These are phyloP conservation scores for Inosperma sp. DNA, from an alignment of 768 basidiomycete genomes.

Conservation along the genomic window DNA sequence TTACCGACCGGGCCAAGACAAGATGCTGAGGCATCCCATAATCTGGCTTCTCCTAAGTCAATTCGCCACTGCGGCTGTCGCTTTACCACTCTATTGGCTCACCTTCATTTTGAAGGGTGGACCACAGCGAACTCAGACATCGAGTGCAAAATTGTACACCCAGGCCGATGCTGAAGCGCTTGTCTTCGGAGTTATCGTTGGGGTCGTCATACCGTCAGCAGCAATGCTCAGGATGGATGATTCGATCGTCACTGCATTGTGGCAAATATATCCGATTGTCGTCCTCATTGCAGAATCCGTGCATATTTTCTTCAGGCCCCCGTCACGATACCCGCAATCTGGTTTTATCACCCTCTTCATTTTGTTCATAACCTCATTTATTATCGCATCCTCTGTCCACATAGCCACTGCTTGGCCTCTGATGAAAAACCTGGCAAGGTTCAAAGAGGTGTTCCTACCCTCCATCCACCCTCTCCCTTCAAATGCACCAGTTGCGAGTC, in stretches of 20 bases:
- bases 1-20: conserved; percentile 33
- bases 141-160: conserved; percentile 22
- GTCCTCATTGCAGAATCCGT: conserved; percentile 36
- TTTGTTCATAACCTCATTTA: conserved; percentile 38
- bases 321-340: conserved; percentile 29
- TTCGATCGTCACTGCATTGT: conserved; percentile 44
- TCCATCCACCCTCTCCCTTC: conserved; percentile 27
- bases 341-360: conserved; percentile 35
- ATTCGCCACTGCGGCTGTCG: conserved; percentile 37
- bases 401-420: conserved; percentile 37
- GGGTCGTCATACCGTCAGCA: conserved; percentile 43
- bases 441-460: conserved; percentile 36
- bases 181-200: conserved; percentile 44
- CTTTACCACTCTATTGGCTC: conserved; percentile 47
- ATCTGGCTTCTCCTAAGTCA: conserved; percentile 41
- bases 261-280: conserved; percentile 51
- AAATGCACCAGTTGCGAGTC: conserved; percentile 23
- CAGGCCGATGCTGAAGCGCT: conserved; percentile 49
- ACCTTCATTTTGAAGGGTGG: conserved; percentile 39
- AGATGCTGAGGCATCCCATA: conserved; percentile 38
- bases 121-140: conserved; percentile 20
- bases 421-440: conserved; percentile 25
- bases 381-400: conserved; percentile 40
- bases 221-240: conserved; percentile 41
- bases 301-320: conserved; percentile 40